These are phyloP conservation scores for Naegleria gruberi DNA, from an alignment of 208 protist genomes.

Conservation along the genomic window DNA sequence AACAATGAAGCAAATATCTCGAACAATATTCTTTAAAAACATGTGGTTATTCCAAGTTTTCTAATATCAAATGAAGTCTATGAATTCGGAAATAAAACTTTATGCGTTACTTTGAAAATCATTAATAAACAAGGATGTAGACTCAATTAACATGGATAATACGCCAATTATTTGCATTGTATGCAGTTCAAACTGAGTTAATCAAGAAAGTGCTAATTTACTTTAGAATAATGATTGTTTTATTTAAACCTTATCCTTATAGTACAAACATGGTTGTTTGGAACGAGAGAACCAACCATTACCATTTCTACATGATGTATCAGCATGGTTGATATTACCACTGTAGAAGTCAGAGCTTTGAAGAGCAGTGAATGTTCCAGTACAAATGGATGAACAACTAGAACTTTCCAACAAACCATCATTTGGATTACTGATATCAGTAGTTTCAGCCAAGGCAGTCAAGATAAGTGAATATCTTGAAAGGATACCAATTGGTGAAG, in stretches of 20 bases:
- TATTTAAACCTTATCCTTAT: neutral
- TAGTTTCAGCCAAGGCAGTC: neutral
- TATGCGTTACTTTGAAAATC: neutral
- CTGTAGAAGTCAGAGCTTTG: neutral
- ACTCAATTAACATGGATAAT: too few relatives aligned
- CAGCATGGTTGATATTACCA: neutral
- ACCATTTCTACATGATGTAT: conserved; percentile 9
- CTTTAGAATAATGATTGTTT: neutral
- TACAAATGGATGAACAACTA: neutral
- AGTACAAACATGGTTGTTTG: neutral
- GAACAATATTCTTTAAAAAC: too few relatives aligned
- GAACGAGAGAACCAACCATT: neutral
- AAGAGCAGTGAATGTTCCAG: neutral
- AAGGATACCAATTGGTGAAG: neutral
- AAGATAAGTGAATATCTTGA: neutral
- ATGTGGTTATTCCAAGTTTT: neutral
- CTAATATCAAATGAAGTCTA: neutral
- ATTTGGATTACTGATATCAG: neutral
- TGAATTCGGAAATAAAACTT: neutral
- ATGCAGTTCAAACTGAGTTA: too few relatives aligned
- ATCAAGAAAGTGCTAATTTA: too few relatives aligned
- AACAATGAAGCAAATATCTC: too few relatives aligned
- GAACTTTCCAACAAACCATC: neutral
- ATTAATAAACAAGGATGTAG: neutral
- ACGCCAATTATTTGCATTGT: too few relatives aligned